These are phyloP conservation scores for Malus hybrid DNA, from an alignment of 331 rosid species.

Conservation along the genomic window DNA sequence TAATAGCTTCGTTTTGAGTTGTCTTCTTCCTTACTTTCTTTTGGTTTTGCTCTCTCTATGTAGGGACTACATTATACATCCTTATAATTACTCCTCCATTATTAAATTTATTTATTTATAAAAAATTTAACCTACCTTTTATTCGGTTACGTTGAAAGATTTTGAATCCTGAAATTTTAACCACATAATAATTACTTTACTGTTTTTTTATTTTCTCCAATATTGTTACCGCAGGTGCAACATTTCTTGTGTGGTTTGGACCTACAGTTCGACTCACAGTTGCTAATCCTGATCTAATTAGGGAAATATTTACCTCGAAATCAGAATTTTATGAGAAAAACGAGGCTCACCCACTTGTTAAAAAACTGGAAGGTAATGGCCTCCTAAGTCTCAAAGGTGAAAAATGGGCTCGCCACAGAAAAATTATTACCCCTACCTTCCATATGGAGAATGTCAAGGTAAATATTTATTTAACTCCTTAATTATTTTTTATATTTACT, in stretches of 20 bases:
- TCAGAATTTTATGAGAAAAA: slow-evolving; percentile 81
- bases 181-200: not conserved
- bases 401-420: slow-evolving; percentile 93
- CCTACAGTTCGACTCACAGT: slow-evolving; percentile 73
- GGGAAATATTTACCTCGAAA: slow-evolving; percentile 81
- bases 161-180: too few relatives aligned
- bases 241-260: slow-evolving; percentile 96
- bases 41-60: slow-evolving; percentile 11
- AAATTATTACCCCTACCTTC: slow-evolving; percentile 81
- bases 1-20: slow-evolving; percentile 12
- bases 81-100: slow-evolving; percentile 21
- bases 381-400: slow-evolving; percentile 89
- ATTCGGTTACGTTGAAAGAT: not conserved
- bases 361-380: slow-evolving; percentile 96
- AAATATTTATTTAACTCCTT: not conserved
- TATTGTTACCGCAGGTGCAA: slow-evolving; percentile 39
- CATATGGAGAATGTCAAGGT: slow-evolving; percentile 93
- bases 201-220: not conserved
- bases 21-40: slow-evolving; percentile 48
- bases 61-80: slow-evolving; percentile 77
- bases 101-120: not conserved
- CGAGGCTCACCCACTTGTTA: slow-evolving; percentile 90
- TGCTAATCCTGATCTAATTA: slow-evolving; percentile 81
- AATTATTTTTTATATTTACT: not conserved
- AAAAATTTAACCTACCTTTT: too few relatives aligned